These are phyloP conservation scores for Helotiales sp. DNA, from an alignment of 2,329 filamentous ascomycete genomes.

Conservation along the genomic window DNA sequence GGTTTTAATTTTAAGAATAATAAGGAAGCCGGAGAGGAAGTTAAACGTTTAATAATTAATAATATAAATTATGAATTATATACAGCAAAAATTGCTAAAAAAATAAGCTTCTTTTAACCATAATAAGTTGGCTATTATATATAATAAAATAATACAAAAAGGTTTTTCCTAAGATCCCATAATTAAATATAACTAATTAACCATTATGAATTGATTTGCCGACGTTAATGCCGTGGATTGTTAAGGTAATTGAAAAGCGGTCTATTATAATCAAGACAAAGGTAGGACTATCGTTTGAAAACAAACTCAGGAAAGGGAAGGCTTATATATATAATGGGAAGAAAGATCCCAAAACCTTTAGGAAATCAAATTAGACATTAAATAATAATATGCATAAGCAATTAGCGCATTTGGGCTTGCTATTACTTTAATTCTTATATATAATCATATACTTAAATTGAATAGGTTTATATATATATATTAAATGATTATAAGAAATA, in stretches of 20 bases:
- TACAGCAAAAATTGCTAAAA: not conserved
- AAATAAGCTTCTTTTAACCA: not conserved
- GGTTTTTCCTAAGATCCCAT: not conserved
- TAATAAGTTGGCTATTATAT: constrained; percentile 8
- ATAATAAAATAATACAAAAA: constrained; percentile 2
- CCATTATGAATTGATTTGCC: constrained; percentile 4
- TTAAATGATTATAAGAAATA: too few relatives aligned
- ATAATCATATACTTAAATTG: too few relatives aligned
- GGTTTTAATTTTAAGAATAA: constrained; percentile 2
- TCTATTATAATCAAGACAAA: not conserved
- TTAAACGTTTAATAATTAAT: constrained; percentile 1
- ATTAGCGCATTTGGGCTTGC: not conserved
- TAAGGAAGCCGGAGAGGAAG: not conserved
- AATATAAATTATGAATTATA: not conserved
- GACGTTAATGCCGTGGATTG: not conserved
- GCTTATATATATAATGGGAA: not conserved
- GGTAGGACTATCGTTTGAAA: not conserved
- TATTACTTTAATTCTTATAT: too few relatives aligned
- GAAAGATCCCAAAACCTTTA: not conserved
- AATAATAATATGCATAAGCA: not conserved
- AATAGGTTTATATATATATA: too few relatives aligned
- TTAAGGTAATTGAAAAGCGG: not conserved
- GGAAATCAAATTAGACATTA: not conserved
- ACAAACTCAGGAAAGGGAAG: not conserved
- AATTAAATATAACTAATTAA: not conserved